Evolutionary conservation across 306 rosid species (phyloP), one percentile per base, ranked within the genome.

Genomic region (Coriaria nepalensis): DNA sequence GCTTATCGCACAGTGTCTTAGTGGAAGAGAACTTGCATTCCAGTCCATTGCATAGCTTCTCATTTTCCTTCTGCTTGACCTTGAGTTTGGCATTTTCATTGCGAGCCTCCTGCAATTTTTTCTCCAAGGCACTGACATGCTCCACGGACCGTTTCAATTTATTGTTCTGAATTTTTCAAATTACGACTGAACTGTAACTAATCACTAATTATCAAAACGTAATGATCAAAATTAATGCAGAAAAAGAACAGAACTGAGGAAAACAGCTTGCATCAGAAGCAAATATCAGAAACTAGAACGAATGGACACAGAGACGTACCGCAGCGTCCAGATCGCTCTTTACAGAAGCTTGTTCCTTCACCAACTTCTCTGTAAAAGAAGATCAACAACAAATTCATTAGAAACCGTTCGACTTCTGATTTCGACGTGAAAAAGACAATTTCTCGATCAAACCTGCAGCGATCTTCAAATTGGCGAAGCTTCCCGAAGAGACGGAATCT

Each of bases 51-150:
- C 98, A 85, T 14, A 81, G 72, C 73, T 81, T 90, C 64, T 77
- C 94, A 56, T 90, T 95, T 71, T 90, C 95, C 55, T 77, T 81
- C 74, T 79, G 97, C 76, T 79, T 81, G 73, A 90, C 95, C 68
- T 75, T 75, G 38, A 84, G 90, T 66, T 90, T 90, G 6, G 92
- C 77, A 34, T 81, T 90, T 69, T 90, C 97, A 57, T 90, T 90
- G 11, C 81, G 73, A 7, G 85, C 92, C 45, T 64, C 77, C 78
- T 81, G 97, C 76, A 90, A 49, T 56, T 90, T 90, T 53, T 81
- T 85, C 76, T 90, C 95, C 45, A 84, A 69, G 6, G 67, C 78
- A 37, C 71, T 77, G 5, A 73, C 55, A 52, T 75, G 72, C 67
- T 79, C 97, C 70, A 60, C 20, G 5, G 95, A 79, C 62, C 81